Evolutionary conservation across 129 eudicot species (phyloP).

Genomic region (Flaveria linearis): DNA sequence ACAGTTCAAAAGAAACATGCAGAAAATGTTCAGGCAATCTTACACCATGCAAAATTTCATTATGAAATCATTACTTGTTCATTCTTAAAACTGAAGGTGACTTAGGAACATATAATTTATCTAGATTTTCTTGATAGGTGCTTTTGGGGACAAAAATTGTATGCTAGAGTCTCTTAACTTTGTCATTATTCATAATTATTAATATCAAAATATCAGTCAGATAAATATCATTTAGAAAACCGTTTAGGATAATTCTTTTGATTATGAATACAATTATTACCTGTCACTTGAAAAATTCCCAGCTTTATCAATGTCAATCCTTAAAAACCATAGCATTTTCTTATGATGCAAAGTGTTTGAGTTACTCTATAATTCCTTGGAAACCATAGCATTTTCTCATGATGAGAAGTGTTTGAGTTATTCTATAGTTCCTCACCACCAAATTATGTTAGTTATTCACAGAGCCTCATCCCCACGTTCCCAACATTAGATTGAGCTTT

Average conservation of each 20-base stretch:
- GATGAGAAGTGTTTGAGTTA: not conserved
- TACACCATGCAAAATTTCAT: not conserved
- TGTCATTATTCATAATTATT: not conserved
- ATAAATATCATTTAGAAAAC: not conserved
- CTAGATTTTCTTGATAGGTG: not conserved
- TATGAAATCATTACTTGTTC: not conserved
- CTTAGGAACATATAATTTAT: not conserved
- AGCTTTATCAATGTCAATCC: conserved; percentile 3
- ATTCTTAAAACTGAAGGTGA: not conserved
- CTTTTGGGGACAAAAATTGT: not conserved
- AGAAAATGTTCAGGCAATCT: not conserved
- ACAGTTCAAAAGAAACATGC: not conserved
- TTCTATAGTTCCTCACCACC: not conserved
- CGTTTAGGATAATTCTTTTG: not conserved
- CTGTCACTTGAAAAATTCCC: not conserved
- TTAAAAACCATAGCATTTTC: not conserved
- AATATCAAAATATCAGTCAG: not conserved
- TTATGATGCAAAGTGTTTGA: not conserved
- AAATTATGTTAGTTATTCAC: not conserved
- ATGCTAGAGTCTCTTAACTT: conserved; percentile 3
- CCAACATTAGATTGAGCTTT: not conserved
- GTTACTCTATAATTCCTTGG: not conserved
- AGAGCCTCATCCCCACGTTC: not conserved
- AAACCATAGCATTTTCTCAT: not conserved
- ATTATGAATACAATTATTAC: not conserved